phyloP scores from a whole-genome alignment of 176 grass and related monocot genomes.

The Cenchrus americanus region DNA sequence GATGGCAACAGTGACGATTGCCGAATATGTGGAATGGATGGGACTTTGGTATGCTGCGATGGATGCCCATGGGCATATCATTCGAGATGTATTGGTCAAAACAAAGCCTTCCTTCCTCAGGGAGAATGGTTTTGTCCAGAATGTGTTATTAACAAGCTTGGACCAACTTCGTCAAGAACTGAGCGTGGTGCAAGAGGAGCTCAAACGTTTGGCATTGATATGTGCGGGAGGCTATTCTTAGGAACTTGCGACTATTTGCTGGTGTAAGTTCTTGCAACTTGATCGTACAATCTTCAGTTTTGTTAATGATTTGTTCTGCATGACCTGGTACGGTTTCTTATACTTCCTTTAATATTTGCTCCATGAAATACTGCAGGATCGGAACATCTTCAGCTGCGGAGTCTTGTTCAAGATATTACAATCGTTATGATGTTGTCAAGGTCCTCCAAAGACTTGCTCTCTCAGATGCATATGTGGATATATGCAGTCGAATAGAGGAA shows the following conservation, averaged over 20 bases:
- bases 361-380: slow-evolving; percentile 58
- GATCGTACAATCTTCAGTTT: slow-evolving; percentile 12
- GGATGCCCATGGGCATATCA: slow-evolving; percentile 95
- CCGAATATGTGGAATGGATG: slow-evolving; percentile 94
- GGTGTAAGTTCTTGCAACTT: slow-evolving; percentile 72
- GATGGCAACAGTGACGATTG: slow-evolving; percentile 99
- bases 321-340: neutral
- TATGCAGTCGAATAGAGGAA: slow-evolving; percentile 62
- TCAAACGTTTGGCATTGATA: slow-evolving; percentile 77
- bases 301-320: slow-evolving; percentile 20
- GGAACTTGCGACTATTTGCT: slow-evolving; percentile 96
- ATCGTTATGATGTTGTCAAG: slow-evolving; percentile 70
- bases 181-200: slow-evolving; percentile 86
- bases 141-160: slow-evolving; percentile 80
- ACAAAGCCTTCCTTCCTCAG: slow-evolving; percentile 78
- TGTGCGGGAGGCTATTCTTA: slow-evolving; percentile 67
- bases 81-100: slow-evolving; percentile 94
- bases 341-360: slow-evolving; percentile 34
- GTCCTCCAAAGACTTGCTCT: slow-evolving; percentile 59
- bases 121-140: slow-evolving; percentile 94
- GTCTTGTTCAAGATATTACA: slow-evolving; percentile 82
- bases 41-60: slow-evolving; percentile 95
- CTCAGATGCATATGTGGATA: slow-evolving; percentile 65
- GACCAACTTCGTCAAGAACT: slow-evolving; percentile 64
- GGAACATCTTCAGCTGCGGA: slow-evolving; percentile 52